Evolutionary conservation across 140 eudicot genomes (phyloP).

Genomic region (Cichorium intybus): DNA sequence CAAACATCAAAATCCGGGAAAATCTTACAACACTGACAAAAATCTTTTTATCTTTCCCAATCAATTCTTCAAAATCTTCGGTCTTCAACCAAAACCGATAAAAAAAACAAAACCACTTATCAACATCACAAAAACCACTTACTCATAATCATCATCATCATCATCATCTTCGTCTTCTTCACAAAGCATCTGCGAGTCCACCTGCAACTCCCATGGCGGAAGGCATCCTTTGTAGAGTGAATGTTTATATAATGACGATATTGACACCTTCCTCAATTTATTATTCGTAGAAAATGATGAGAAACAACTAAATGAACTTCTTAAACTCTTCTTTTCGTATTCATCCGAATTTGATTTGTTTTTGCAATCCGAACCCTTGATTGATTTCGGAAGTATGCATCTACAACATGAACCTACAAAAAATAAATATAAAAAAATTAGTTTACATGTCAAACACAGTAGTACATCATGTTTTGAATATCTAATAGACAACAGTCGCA

Average conservation of each 20-base stretch:
- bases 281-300: slow-evolving; percentile 56
- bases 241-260: slow-evolving; percentile 64
- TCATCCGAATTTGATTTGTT: slow-evolving; percentile 35
- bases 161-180: slow-evolving; percentile 1
- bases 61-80: slow-evolving; percentile 13
- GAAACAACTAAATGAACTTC: slow-evolving; percentile 52
- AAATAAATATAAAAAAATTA: background rate
- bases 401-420: slow-evolving; percentile 81
- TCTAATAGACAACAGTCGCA: background rate
- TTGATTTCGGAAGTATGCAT: slow-evolving; percentile 69
- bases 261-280: slow-evolving; percentile 56
- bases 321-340: slow-evolving; percentile 52
- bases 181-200: slow-evolving; percentile 30
- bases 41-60: slow-evolving; percentile 7
- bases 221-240: slow-evolving; percentile 68
- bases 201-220: slow-evolving; percentile 67
- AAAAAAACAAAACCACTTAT: slow-evolving; percentile 7
- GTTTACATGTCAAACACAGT: slow-evolving; percentile 7
- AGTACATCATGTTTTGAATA: background rate
- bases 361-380: slow-evolving; percentile 44
- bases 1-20: slow-evolving; percentile 16
- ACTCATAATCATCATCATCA: slow-evolving; percentile 3
- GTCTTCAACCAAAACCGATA: background rate
- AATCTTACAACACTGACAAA: slow-evolving; percentile 16
- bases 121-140: background rate